phyloP scores from a whole-genome alignment of 108 stramenopile genomes.

The Pseudonitzschia pungens region DNA sequence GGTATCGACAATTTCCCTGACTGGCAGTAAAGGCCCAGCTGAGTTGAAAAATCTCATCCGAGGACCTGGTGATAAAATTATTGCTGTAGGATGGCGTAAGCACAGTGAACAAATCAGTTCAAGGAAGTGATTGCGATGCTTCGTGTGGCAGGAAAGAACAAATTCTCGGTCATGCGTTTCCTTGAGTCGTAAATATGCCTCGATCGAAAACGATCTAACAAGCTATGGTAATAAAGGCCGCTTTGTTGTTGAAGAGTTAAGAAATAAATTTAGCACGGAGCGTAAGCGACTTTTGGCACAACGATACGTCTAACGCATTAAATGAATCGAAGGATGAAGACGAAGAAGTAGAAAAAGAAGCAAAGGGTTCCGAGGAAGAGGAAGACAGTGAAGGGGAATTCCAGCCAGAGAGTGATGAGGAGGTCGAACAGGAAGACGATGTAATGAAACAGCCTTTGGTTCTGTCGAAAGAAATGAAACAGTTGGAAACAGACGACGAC shows the following conservation, averaged over 20 bases:
- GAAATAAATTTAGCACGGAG: slow-evolving; percentile 60
- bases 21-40: slow-evolving; percentile 70
- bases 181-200: slow-evolving; percentile 41
- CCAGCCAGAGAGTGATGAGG: slow-evolving; percentile 81
- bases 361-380: slow-evolving; percentile 53
- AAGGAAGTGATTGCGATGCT: slow-evolving; percentile 73
- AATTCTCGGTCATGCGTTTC: slow-evolving; percentile 79
- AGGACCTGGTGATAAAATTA: slow-evolving; percentile 70
- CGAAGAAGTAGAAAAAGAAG: slow-evolving; percentile 40
- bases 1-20: slow-evolving; percentile 61
- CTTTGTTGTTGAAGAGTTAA: slow-evolving; percentile 55
- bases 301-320: slow-evolving; percentile 35
- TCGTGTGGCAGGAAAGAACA: slow-evolving; percentile 57
- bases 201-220: slow-evolving; percentile 52
- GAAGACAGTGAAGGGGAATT: slow-evolving; percentile 66
- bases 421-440: slow-evolving; percentile 32
- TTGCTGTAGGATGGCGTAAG: slow-evolving; percentile 80
- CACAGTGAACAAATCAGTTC: slow-evolving; percentile 78
- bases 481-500: slow-evolving; percentile 10
- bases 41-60: slow-evolving; percentile 68
- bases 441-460: not conserved
- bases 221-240: slow-evolving; percentile 70
- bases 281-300: slow-evolving; percentile 70
- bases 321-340: slow-evolving; percentile 38
- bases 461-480: slow-evolving; percentile 1